Percentiles rank a stretch among this genome's conserved stretches.
phyloP scores from a whole-genome alignment of 2,329 filamentous ascomycete genomes.

The Monosporascus cannonballus region DNA sequence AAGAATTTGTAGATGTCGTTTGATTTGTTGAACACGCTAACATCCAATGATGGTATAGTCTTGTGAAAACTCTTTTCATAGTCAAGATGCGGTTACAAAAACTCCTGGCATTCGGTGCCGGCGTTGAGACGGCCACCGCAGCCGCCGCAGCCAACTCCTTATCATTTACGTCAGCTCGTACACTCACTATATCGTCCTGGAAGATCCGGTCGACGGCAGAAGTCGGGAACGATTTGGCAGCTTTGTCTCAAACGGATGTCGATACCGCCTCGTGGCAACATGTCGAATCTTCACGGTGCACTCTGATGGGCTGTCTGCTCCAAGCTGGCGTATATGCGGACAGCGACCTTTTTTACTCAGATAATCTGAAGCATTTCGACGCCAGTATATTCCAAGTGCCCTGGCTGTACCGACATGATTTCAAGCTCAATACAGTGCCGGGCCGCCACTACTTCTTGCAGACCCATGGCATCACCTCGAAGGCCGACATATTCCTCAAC shows the following conservation, averaged over 20 bases:
- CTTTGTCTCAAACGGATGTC: slow-evolving; percentile 35
- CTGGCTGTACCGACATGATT: slow-evolving; percentile 54
- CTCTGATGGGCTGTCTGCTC: slow-evolving; percentile 53
- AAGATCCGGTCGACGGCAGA: slow-evolving; percentile 39
- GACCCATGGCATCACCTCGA: slow-evolving; percentile 55
- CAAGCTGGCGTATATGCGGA: slow-evolving; percentile 46
- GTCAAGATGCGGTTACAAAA: not conserved
- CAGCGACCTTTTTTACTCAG: slow-evolving; percentile 47
- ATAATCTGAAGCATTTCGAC: slow-evolving; percentile 38
- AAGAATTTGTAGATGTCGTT: no score
- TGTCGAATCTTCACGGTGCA: slow-evolving; percentile 39
- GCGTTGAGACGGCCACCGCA: slow-evolving; percentile 7
- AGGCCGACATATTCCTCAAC: slow-evolving; percentile 55
- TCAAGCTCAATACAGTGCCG: slow-evolving; percentile 28
- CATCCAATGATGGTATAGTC: not conserved
- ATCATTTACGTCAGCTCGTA: slow-evolving; percentile 13
- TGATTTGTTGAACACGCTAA: not conserved
- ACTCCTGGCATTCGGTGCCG: not conserved
- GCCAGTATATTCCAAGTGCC: slow-evolving; percentile 42
- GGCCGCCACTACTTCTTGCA: slow-evolving; percentile 44
- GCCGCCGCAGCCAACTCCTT: slow-evolving; percentile 7
- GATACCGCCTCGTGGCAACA: slow-evolving; percentile 47
- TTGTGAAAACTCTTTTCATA: not conserved
- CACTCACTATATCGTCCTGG: slow-evolving; percentile 37
- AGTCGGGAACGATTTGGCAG: slow-evolving; percentile 27